Conservation (phyloP, 139 green algal genomes). For the Desmodesmus armatus region DNA sequence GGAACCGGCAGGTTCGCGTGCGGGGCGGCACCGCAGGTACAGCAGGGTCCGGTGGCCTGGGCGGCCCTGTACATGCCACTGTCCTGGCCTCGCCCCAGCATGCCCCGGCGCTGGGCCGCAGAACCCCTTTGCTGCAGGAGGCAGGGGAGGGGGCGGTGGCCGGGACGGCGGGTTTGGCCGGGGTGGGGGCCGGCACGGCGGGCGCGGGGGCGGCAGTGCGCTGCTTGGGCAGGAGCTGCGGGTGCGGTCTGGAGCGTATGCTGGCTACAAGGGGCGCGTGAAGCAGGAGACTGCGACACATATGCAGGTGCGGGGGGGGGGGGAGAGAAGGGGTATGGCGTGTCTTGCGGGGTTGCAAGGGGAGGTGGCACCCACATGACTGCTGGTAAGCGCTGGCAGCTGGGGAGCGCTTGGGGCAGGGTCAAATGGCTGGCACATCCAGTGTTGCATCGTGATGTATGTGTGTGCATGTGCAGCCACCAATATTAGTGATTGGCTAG, state of each 20-base stretch:
- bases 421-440: too few relatives aligned
- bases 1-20: constrained; percentile 54
- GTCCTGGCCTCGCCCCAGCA: background rate
- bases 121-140: background rate
- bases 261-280: constrained; percentile 87
- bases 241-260: constrained; percentile 56
- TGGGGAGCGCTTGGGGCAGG: too few relatives aligned
- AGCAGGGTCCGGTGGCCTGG: background rate
- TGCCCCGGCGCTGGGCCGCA: background rate
- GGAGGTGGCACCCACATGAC: too few relatives aligned
- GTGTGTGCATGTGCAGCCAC: too few relatives aligned
- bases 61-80: background rate
- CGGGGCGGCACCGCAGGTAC: constrained; percentile 12
- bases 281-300: constrained; percentile 85
- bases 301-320: too few relatives aligned
- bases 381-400: too few relatives aligned
- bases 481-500: too few relatives aligned
- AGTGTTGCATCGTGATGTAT: too few relatives aligned
- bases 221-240: constrained; percentile 36
- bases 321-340: too few relatives aligned
- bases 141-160: background rate
- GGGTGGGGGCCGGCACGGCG: constrained; percentile 40
- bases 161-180: constrained; percentile 31
- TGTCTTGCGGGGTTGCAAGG: too few relatives aligned
- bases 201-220: background rate